phyloP scores from a whole-genome alignment of 2,329 filamentous ascomycete genomes.

The Trichoderma aggressivum region DNA sequence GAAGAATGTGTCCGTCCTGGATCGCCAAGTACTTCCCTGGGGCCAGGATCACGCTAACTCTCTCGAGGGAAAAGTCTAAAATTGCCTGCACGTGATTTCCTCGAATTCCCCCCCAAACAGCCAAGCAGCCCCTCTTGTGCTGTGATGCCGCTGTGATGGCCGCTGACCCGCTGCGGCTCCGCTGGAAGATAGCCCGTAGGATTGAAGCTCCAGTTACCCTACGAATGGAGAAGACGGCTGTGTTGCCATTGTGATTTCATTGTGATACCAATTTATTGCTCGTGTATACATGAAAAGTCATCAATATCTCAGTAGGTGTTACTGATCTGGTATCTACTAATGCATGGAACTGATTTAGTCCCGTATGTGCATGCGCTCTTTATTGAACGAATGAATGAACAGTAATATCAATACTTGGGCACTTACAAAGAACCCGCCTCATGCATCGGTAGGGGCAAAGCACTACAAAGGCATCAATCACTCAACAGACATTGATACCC shows the following conservation, averaged over 20 bases:
- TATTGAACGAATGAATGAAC: neutral
- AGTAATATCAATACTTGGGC: neutral
- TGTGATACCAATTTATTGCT: neutral
- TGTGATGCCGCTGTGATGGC: neutral
- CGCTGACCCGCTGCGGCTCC: neutral
- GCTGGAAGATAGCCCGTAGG: too few relatives aligned
- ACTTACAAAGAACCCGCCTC: neutral
- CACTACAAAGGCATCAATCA: neutral
- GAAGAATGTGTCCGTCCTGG: constrained; percentile 41
- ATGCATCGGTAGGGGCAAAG: neutral
- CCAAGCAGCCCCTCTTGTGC: neutral
- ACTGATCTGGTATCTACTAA: neutral
- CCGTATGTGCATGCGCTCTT: neutral
- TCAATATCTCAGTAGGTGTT: neutral
- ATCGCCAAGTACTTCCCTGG: constrained; percentile 28
- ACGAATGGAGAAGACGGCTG: neutral
- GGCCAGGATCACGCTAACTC: constrained; percentile 29
- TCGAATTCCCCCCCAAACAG: neutral
- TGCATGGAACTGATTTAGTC: neutral
- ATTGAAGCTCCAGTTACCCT: too few relatives aligned
- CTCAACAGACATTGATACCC: neutral
- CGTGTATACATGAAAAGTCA: neutral
- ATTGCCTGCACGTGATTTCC: constrained; percentile 33
- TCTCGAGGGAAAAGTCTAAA: constrained; percentile 31
- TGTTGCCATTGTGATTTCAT: neutral